Base-by-base conservation (phyloP, 1,139 yeast species). In the Blastobotrys aristatus region DNA sequence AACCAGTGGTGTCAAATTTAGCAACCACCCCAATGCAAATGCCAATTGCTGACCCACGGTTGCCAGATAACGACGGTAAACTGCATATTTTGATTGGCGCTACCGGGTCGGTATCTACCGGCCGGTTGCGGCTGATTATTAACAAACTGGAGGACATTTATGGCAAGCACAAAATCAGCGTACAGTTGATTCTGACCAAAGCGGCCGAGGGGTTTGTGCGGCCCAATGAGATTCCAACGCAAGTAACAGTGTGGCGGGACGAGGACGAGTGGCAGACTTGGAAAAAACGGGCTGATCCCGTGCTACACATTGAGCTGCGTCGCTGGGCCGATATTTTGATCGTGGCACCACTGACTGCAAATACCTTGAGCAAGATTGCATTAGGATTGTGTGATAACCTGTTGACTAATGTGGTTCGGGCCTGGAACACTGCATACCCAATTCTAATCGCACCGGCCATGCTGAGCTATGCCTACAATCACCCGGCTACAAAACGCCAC, bases 301-400 rank as follows among this genome's bases (percentile, higher is more conserved):
- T 89, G 26, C 72, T 90, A 56, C 97, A 90, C 66, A 89, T 89
- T 59, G 97, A 90, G 68, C 73, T 90, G 51, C 79, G 97, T 57
- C 77, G 96, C 58, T 90, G 97, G 97, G 97, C 97, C 0, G 96
- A 90, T 67, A 82, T 90, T 29, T 72, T 90, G 46, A 75, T 89
- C 32, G 84, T 90, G 47, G 95, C 95, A 32, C 97, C 97, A 2
- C 70, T 89, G 53, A 84, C 95, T 13, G 96, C 97, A 5, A 89
- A 90, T 64, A 84, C 97, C 0, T 71, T 90, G 47, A 84, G 96
- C n/a, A 90, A 90, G 62, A 80, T 89, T 43, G 84, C 96, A 0
- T 71, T 88, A 53, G 97, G 97, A 2, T 74, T 90, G 48, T 89
- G 96, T 66, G 95, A 90, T 65, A 89, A 89, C 64, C 70, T 90